phyloP scores from a whole-genome alignment of 192 early-diverging fungal species.

The Nowakowskiella sp. region DNA sequence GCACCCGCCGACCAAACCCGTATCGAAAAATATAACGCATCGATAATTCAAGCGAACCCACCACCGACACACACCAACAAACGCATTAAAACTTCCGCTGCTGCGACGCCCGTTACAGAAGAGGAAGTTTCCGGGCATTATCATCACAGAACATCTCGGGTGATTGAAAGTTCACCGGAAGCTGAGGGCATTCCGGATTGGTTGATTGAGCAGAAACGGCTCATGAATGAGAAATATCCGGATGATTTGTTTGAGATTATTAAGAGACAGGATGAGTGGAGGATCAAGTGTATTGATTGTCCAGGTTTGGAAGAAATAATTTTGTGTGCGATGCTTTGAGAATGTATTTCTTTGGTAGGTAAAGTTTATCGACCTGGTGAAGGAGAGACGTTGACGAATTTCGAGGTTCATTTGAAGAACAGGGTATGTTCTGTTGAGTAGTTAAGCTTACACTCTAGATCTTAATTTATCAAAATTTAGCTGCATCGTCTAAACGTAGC shows the following conservation, averaged over 20 bases:
- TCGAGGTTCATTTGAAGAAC: constrained; percentile 48
- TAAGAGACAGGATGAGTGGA: constrained; percentile 23
- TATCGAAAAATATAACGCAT: too few species aligned
- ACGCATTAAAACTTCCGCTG: too few species aligned
- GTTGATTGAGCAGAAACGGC: constrained; percentile 17
- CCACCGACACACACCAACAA: too few species aligned
- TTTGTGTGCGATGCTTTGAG: constrained; percentile 4
- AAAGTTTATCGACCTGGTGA: constrained; percentile 43
- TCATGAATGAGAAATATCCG: constrained; percentile 30
- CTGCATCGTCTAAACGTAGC: too few species aligned
- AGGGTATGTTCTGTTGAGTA: too few species aligned
- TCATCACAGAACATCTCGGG: not conserved
- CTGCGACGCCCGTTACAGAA: too few species aligned
- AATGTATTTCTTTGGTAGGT: constrained; percentile 10
- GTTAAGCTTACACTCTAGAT: too few species aligned
- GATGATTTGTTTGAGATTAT: constrained; percentile 39
- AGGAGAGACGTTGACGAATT: constrained; percentile 34
- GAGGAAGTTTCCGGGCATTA: too few species aligned
- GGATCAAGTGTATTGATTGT: constrained; percentile 40
- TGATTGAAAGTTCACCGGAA: not conserved
- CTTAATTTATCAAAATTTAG: too few species aligned
- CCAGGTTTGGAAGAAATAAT: constrained; percentile 15
- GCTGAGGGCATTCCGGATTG: constrained; percentile 22
- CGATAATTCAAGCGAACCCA: too few species aligned
- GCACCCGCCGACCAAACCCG: not conserved